phyloP scores from a whole-genome alignment of 2,329 filamentous ascomycete genomes.

The Verticillium nubilum region DNA sequence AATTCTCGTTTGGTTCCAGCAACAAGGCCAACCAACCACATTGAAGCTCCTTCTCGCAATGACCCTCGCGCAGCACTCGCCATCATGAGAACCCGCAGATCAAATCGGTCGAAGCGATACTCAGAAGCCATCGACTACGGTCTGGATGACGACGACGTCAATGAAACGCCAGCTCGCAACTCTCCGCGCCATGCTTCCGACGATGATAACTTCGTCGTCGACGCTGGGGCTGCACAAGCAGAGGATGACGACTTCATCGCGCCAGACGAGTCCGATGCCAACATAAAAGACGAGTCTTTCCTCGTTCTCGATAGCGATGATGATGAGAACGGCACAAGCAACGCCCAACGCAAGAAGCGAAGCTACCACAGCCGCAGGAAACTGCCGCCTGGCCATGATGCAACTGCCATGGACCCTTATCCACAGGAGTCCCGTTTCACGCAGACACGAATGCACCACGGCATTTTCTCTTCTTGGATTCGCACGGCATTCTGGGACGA shows the following conservation, averaged over 20 bases:
- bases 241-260: constrained; percentile 23
- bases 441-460: constrained; percentile 28
- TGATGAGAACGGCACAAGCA: constrained; percentile 7
- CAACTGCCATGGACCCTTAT: constrained; percentile 7
- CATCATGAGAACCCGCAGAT: constrained; percentile 30
- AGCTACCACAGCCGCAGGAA: background rate
- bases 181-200: constrained; percentile 17
- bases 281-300: background rate
- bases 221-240: constrained; percentile 7
- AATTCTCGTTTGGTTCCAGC: no score
- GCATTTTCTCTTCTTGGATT: constrained; percentile 22
- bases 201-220: constrained; percentile 22
- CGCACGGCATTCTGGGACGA: constrained; percentile 16
- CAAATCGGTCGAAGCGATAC: constrained; percentile 29
- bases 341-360: constrained; percentile 14
- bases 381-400: background rate
- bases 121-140: constrained; percentile 24
- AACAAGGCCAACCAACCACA: no score
- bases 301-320: background rate
- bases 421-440: constrained; percentile 8
- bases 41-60: background rate
- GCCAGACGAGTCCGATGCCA: constrained; percentile 10
- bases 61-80: background rate
- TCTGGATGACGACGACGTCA: constrained; percentile 27
- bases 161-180: constrained; percentile 1